Base-by-base conservation (phyloP, 106 monocot genomes). In the Hemerocallis citrina region DNA sequence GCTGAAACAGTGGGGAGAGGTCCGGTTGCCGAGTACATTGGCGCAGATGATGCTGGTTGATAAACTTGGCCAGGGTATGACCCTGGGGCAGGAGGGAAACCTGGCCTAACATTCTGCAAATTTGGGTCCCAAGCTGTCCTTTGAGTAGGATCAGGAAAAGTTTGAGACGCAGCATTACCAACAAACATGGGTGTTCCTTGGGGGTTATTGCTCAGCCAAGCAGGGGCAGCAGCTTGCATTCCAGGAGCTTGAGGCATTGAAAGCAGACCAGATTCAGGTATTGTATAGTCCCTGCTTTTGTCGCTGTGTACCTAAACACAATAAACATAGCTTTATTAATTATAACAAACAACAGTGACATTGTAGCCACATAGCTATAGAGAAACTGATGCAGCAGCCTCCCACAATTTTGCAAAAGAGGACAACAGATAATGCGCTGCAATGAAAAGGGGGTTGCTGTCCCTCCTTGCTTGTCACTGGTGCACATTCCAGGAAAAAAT, bases 261-360 rank as follows among this genome's bases (percentile, higher is more conserved):
- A 34, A 75, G 82, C 51, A 78, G 69, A 40, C 80, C 85, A 19
- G 69, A 55, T 4, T 86, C 81, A 9, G 83, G 70, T 35, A 89
- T 51, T 0, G 94, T 95, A 70, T 84, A 95, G 37, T 95, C 89
- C 31, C 94, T 77, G 75, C 94, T 89, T 67, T 83, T 83, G 40
- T 94, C 89, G 72, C 77, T 81, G 19, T 89, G 75, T 25, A 89
- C 93, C 93, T 93, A 82, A 61, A 68, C 24, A 51, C 15, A 16
- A 38, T n/a, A n/a, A 9, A 69, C 31, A 63, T 4, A 1, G n/a
- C n/a, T n/a, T n/a, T n/a, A n/a, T n/a, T 16, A 35, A 10, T 42
- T 3, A 6, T 12, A 22, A 43, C 5, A n/a, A 41, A 21, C 12
- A 21, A 37, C 20, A 61, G 2, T 20, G 38, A 59, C n/a, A 44